phyloP scores from a whole-genome alignment of 305 asterid species.

The Fraxinus dipetala region DNA sequence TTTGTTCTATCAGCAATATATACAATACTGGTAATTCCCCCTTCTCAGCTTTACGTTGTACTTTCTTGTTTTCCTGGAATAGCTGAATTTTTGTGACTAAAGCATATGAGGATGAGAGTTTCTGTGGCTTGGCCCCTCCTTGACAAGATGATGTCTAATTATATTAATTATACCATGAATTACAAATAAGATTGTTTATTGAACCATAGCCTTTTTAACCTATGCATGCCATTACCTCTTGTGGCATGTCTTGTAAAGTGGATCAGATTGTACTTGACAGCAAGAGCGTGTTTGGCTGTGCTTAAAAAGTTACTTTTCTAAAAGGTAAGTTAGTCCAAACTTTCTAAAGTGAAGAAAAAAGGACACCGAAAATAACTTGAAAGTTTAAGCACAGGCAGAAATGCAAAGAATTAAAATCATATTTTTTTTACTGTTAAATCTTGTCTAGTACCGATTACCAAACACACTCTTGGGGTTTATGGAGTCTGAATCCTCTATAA shows the following conservation, averaged over 20 bases:
- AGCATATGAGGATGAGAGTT: background rate
- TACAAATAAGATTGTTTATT: background rate
- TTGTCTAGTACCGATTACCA: background rate
- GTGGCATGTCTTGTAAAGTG: background rate
- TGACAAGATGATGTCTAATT: background rate
- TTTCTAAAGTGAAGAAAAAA: background rate
- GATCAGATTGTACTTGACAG: background rate
- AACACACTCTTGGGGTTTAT: background rate
- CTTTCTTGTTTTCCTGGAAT: background rate
- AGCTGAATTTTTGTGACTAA: background rate
- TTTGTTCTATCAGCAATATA: conserved; percentile 78
- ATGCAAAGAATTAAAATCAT: background rate
- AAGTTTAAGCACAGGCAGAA: background rate
- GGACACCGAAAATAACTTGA: background rate
- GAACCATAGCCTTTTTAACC: background rate
- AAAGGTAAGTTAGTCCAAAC: background rate
- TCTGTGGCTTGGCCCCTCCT: background rate
- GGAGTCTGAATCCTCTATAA: background rate
- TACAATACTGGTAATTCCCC: conserved; percentile 67
- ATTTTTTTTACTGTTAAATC: background rate
- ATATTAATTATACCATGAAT: background rate
- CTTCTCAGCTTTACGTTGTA: background rate
- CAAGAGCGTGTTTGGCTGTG: background rate
- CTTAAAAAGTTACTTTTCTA: background rate
- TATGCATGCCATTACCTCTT: background rate